Base-by-base conservation (phyloP, 768 basidiomycete species). In the Leccinum rimulosum region DNA sequence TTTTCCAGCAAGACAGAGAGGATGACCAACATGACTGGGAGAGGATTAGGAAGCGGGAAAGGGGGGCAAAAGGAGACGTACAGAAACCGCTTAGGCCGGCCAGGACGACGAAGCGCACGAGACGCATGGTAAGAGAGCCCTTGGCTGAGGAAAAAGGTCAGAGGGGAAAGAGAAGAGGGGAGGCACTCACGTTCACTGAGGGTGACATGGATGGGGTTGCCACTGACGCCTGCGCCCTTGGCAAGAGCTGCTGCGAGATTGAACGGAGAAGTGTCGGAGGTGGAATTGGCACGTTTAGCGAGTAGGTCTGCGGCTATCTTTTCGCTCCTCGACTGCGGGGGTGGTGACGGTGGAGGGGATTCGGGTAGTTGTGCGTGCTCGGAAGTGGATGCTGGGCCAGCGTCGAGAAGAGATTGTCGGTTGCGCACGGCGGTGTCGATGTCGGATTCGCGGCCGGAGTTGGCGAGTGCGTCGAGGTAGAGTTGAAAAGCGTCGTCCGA, bases 1-100 rank as follows among this genome's bases (percentile, higher is more conserved):
- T 93, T 95, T 75, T 98, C 96, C 66, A 98, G 84, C 65, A 97
- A 80, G 35, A 97, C 87, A 1, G 93, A 89, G 27, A 98, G 76
- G 35, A 95, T 80, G 54, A 95, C 91, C 57, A 98, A 77, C 70
- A 93, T 81, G 73, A 91, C 89, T 91, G 61, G 30, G 49, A 17
- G 28, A 40, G 40, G 17, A 45, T 68, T 12, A 68, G 55, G 22
- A 14, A 31, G 25, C 3, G 25, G 48, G 19, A 61, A 35, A 19
- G 49, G 43, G 52, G 9, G 43, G 2, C 4, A 28, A 28, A 8
- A 52, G 43, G 35, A 48, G 9, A 79, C 88, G 70, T 64, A 90
- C 90, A 86, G 75, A 91, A 90, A 2, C 84, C 82, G 60, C 79
- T 73, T 49, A 89, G 76, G 50, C 78, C 73, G 4, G 84, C 75